These are phyloP conservation scores for Sphaerulina musiva DNA, from an alignment of 2,329 filamentous ascomycete genomes.

Conservation along the genomic window DNA sequence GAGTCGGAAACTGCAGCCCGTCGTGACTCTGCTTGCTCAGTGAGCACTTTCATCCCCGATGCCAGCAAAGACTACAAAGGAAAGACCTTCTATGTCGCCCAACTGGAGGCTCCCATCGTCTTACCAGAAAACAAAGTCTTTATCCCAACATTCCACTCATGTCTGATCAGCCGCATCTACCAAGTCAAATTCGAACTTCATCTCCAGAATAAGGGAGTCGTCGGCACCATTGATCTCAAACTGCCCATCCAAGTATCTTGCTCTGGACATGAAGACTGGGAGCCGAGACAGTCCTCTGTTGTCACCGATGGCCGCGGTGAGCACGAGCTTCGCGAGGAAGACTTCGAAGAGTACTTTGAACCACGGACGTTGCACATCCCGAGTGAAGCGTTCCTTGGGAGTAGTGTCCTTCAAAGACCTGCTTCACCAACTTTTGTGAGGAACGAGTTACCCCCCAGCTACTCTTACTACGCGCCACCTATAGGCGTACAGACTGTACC, in stretches of 20 bases:
- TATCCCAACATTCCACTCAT: conserved; percentile 64
- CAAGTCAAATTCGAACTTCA: conserved; percentile 53
- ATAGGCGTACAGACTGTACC: conserved; percentile 8
- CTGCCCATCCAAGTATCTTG: conserved; percentile 42
- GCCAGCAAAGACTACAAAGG: conserved; percentile 38
- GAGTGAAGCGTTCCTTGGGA: conserved; percentile 18
- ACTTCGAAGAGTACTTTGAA: conserved; percentile 31
- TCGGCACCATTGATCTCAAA: conserved; percentile 37
- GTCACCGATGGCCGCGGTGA: conserved; percentile 13
- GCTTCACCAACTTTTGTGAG: conserved; percentile 7
- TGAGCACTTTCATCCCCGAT: conserved; percentile 24
- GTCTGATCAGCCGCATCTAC: conserved; percentile 60
- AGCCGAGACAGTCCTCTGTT: conserved; percentile 14
- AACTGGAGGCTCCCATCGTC: conserved; percentile 57
- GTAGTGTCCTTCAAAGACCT: conserved; percentile 22
- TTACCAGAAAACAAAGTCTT: conserved; percentile 55
- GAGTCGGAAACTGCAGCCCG: conserved; percentile 30
- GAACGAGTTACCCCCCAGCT: conserved; percentile 27
- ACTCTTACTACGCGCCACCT: conserved; percentile 19
- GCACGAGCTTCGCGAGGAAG: conserved; percentile 26
- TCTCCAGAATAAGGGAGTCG: conserved; percentile 45
- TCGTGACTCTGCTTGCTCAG: conserved; percentile 38
- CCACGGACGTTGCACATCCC: conserved; percentile 35
- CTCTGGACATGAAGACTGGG: conserved; percentile 13
- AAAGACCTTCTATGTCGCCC: conserved; percentile 53